A percentile compares a stretch with the other conserved stretches of the same genome.
Evolutionary conservation across 2,329 filamentous ascomycete species (phyloP).

Genomic region (Dryadomyces sulphureus): DNA sequence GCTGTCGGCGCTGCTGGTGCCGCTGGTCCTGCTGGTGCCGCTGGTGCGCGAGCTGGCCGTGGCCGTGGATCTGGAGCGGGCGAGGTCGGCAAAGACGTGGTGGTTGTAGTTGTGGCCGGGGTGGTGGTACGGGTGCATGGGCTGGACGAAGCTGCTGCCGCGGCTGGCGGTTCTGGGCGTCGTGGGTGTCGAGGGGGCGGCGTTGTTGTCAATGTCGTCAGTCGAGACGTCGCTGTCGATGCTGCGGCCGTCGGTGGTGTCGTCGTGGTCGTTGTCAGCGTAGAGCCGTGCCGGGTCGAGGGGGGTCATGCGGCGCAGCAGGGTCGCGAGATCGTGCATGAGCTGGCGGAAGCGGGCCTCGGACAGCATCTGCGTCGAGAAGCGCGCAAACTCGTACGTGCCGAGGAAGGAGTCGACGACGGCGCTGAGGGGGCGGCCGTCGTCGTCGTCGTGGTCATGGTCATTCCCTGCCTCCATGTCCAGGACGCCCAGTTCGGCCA

Average conservation of each 20-base stretch:
- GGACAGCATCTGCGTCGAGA: constrained; percentile 54
- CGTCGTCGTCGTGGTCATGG: background rate
- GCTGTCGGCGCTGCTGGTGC: background rate
- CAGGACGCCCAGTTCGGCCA: constrained; percentile 53
- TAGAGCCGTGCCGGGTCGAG: constrained; percentile 39
- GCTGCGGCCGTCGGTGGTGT: constrained; percentile 8
- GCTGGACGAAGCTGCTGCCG: background rate
- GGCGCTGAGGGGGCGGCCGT: background rate
- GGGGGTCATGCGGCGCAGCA: constrained; percentile 61
- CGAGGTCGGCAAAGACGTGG: background rate
- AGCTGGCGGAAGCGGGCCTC: constrained; percentile 59
- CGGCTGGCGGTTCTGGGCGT: constrained; percentile 24
- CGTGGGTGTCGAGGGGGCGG: constrained; percentile 25
- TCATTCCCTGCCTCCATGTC: constrained; percentile 12
- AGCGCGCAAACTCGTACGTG: constrained; percentile 73
- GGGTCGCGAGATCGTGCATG: constrained; percentile 72
- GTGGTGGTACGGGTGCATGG: background rate
- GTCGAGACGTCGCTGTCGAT: constrained; percentile 10
- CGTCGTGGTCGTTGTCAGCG: constrained; percentile 13
- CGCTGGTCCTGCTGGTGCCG: background rate
- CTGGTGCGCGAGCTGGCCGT: background rate
- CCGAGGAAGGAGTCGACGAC: constrained; percentile 50
- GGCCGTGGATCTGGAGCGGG: background rate
- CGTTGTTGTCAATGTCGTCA: constrained; percentile 31
- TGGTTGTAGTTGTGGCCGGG: background rate